phyloP scores from a whole-genome alignment of 164 flowering plant species.

The Akebia trifoliata region DNA sequence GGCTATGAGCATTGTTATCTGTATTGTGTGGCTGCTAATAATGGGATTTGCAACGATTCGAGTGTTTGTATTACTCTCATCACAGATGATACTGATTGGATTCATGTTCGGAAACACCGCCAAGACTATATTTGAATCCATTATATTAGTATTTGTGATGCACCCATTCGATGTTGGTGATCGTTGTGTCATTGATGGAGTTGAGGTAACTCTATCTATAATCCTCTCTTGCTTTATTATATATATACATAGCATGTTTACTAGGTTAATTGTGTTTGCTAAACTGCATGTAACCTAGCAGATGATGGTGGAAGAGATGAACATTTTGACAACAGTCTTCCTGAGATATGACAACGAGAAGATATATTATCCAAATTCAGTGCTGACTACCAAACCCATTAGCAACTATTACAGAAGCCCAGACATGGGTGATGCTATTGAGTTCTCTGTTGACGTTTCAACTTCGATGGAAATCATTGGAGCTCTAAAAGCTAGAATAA shows the following conservation, averaged over 20 bases:
- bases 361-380: slow-evolving; percentile 72
- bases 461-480: slow-evolving; percentile 61
- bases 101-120: slow-evolving; percentile 80
- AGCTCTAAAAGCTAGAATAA: slow-evolving; percentile 50
- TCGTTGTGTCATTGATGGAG: slow-evolving; percentile 89
- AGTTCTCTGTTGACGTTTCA: slow-evolving; percentile 62
- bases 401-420: slow-evolving; percentile 89
- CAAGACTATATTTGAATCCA: slow-evolving; percentile 76
- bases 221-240: background rate
- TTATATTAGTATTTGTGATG: slow-evolving; percentile 85
- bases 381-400: slow-evolving; percentile 65
- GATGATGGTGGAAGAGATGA: slow-evolving; percentile 96
- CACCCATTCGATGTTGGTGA: slow-evolving; percentile 98
- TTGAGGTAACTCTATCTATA: slow-evolving; percentile 48
- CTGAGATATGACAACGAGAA: slow-evolving; percentile 81
- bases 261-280: slow-evolving; percentile 8
- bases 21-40: slow-evolving; percentile 59
- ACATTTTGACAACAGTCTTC: slow-evolving; percentile 72
- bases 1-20: slow-evolving; percentile 34
- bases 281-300: slow-evolving; percentile 22
- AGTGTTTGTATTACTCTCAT: slow-evolving; percentile 69
- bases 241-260: background rate
- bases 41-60: slow-evolving; percentile 65
- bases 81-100: slow-evolving; percentile 59
- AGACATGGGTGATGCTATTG: slow-evolving; percentile 70